Evolutionary conservation across 345 rosid genomes (phyloP).

Genomic region (Melaleuca quinquenervia): DNA sequence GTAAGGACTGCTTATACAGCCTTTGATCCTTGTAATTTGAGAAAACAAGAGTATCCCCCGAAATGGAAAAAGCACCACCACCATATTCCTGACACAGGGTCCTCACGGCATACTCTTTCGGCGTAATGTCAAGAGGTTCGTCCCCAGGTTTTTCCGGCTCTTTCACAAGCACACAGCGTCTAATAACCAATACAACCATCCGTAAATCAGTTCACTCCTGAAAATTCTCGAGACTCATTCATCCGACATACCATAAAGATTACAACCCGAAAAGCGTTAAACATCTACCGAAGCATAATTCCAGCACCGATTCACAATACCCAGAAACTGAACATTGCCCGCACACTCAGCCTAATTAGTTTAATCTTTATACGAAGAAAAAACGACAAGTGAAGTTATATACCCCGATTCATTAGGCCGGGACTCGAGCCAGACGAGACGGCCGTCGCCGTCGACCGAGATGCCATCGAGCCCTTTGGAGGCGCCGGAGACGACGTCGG

Average conservation of each 20-base stretch:
- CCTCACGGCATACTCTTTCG: slow-evolving; percentile 68
- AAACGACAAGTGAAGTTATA: background rate
- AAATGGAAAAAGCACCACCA: slow-evolving; percentile 75
- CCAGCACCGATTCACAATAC: background rate
- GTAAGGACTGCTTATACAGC: slow-evolving; percentile 48
- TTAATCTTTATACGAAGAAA: background rate
- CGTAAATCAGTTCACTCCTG: background rate
- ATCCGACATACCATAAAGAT: background rate
- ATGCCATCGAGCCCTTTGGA: slow-evolving; percentile 73
- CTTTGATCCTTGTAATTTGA: slow-evolving; percentile 87
- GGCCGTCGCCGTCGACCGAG: slow-evolving; percentile 59
- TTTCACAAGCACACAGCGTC: slow-evolving; percentile 67
- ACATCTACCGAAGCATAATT: background rate
- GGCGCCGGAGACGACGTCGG: slow-evolving; percentile 71
- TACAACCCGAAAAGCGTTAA: background rate
- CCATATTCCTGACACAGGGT: slow-evolving; percentile 83
- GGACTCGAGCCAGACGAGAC: slow-evolving; percentile 71
- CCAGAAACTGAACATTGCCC: background rate
- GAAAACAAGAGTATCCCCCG: slow-evolving; percentile 49
- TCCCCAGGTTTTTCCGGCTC: slow-evolving; percentile 46
- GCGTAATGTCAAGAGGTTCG: slow-evolving; percentile 55
- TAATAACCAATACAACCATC: slow-evolving; percentile 2
- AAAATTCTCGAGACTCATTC: background rate
- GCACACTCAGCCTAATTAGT: background rate
- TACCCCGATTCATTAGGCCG: slow-evolving; percentile 85